Evolutionary conservation across 306 rosid genomes (phyloP), one percentile per base, ranked within the genome.

Genomic region (Lotus japonicus): DNA sequence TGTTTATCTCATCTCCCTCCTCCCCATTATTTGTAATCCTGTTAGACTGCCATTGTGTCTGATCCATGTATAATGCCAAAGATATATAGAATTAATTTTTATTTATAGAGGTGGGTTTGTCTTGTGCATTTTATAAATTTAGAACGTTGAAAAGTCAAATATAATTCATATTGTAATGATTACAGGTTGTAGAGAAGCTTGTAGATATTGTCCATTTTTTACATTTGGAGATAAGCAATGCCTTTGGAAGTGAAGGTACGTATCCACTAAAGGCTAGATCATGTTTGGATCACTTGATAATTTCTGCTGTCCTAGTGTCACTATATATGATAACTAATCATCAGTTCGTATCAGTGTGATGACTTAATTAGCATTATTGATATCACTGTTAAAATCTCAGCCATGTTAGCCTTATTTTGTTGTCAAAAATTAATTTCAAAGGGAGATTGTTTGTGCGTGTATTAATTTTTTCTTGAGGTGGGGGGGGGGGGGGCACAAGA

Each of bases 161-260:
- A 45, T 35, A 57, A 72, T 56, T 54, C 69, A 13, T 51, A 23
- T 54, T 71, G 26, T 68, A 64, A 78, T 82, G 16, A 68, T 82
- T 72, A 59, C 88, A 90, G 97, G 84, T 88, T 71, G 75, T 86
- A 78, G 92, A 87, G 80, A 79, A 82, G 79, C 95, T 90, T 81
- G 97, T 86, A 66, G 95, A 86, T 15, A 77, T 86, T 64, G 92
- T 81, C 49, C 87, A 80, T 31, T 80, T 81, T 64, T 70, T 88
- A 68, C 80, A 86, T 79, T 78, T 79, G 72, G 92, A 85, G 87
- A 84, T 88, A 55, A 80, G 72, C 71, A 77, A 74, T 56, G 77
- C 74, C 71, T 86, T 88, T 76, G 75, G 85, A 52, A 58, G 42
- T 72, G 72, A 72, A 61, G 95, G 97, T 90, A 79, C 52, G 77